These are phyloP conservation scores for Calocybe cyanea DNA, from an alignment of 768 basidiomycete species.

Conservation along the genomic window DNA sequence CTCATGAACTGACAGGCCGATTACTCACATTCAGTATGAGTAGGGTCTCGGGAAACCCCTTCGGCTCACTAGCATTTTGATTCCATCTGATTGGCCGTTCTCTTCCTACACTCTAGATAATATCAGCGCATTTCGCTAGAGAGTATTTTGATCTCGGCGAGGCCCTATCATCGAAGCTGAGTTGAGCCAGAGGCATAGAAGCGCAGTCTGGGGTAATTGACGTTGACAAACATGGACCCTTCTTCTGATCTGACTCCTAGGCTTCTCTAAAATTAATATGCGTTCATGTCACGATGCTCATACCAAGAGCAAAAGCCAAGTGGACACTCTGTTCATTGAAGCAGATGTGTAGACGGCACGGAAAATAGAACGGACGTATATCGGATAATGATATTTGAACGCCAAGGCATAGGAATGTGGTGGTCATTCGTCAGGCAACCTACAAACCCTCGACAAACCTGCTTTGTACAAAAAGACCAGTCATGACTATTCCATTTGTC, in stretches of 20 bases:
- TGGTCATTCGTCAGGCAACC: too few species aligned
- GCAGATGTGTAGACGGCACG: neutral
- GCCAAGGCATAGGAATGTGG: conserved; percentile 4
- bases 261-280: too few species aligned
- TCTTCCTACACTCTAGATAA: too few species aligned
- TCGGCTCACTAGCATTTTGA: too few species aligned
- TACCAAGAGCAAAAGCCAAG: conserved; percentile 11
- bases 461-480: neutral
- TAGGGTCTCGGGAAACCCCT: too few species aligned
- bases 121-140: too few species aligned
- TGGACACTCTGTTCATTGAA: neutral
- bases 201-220: neutral
- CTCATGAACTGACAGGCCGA: too few species aligned
- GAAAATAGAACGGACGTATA: conserved; percentile 11
- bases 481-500: neutral
- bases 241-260: neutral
- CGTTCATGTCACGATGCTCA: neutral
- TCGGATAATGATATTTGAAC: conserved; percentile 1
- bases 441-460: too few species aligned
- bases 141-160: too few species aligned
- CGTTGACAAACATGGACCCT: neutral
- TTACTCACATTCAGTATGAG: too few species aligned
- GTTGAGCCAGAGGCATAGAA: neutral
- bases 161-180: too few species aligned
- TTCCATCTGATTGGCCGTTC: too few species aligned